Conservation (phyloP, 108 stramenopile species). For the Skeletonema potamos region DNA sequence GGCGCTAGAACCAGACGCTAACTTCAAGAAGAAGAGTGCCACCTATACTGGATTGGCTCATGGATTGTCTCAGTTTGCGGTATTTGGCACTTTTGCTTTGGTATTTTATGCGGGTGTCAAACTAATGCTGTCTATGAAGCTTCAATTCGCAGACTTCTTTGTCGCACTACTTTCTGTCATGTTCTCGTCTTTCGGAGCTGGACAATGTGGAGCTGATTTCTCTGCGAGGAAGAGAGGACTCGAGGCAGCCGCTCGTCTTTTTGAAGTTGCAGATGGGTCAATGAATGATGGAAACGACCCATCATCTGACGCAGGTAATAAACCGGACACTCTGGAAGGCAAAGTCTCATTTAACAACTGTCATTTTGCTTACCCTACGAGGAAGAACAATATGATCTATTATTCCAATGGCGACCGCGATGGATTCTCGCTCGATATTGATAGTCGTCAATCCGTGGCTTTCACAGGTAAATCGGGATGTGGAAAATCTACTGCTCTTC, state of each 20-base stretch:
- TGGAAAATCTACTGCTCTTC: slow-evolving; percentile 73
- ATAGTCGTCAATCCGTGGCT: slow-evolving; percentile 66
- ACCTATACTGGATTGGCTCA: slow-evolving; percentile 36
- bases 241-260: slow-evolving; percentile 40
- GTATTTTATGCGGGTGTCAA: slow-evolving; percentile 42
- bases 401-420: slow-evolving; percentile 25
- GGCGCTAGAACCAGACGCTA: slow-evolving; percentile 17
- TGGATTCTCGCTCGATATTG: slow-evolving; percentile 56
- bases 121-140: slow-evolving; percentile 24
- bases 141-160: slow-evolving; percentile 40
- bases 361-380: slow-evolving; percentile 66
- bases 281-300: slow-evolving; percentile 48
- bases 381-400: slow-evolving; percentile 51
- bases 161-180: slow-evolving; percentile 42
- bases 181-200: slow-evolving; percentile 46
- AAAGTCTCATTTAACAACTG: slow-evolving; percentile 56
- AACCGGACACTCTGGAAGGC: slow-evolving; percentile 47
- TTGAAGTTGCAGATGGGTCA: slow-evolving; percentile 38
- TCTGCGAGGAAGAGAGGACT: slow-evolving; percentile 33
- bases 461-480: slow-evolving; percentile 66
- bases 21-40: slow-evolving; percentile 37
- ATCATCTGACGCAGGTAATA: slow-evolving; percentile 48
- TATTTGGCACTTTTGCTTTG: slow-evolving; percentile 39
- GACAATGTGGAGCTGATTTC: slow-evolving; percentile 42
- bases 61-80: slow-evolving; percentile 34